Percentiles rank a stretch among this genome's conserved stretches.
phyloP scores from a whole-genome alignment of 495 filamentous ascomycete genomes.

The Trypethelium eluteriae region DNA sequence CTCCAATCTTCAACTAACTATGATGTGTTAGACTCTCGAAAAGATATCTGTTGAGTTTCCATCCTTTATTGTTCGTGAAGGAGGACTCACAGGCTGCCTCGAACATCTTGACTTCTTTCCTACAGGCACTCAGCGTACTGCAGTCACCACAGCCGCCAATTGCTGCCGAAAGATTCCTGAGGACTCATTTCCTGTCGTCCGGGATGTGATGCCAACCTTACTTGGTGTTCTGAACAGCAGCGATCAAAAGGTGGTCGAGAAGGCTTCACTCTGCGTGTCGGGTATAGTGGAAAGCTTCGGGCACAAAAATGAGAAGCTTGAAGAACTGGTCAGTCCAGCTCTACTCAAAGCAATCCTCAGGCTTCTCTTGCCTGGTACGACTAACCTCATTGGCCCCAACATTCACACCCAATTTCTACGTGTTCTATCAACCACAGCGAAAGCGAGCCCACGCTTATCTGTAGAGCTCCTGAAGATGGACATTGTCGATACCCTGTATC shows the following conservation, averaged over 20 bases:
- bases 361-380: constrained; percentile 85
- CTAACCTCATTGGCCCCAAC: constrained; percentile 87
- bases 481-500: constrained; percentile 94
- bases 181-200: constrained; percentile 79
- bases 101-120: constrained; percentile 96
- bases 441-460: constrained; percentile 77
- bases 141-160: constrained; percentile 94
- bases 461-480: constrained; percentile 93
- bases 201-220: constrained; percentile 91
- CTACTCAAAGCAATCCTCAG: constrained; percentile 83
- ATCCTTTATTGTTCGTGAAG: constrained; percentile 89
- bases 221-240: constrained; percentile 81
- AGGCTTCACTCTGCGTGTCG: constrained; percentile 93
- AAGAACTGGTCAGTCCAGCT: constrained; percentile 81
- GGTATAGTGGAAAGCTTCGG: constrained; percentile 95
- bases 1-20: constrained; percentile 21
- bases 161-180: constrained; percentile 94
- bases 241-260: constrained; percentile 94
- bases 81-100: constrained; percentile 86
- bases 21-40: constrained; percentile 60
- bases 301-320: constrained; percentile 73
- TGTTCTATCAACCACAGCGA: constrained; percentile 78
- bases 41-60: constrained; percentile 98
- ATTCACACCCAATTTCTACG: constrained; percentile 96
- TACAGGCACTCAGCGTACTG: constrained; percentile 91